Conservation (phyloP, 129 eudicot species). For the Tagetes erecta region DNA sequence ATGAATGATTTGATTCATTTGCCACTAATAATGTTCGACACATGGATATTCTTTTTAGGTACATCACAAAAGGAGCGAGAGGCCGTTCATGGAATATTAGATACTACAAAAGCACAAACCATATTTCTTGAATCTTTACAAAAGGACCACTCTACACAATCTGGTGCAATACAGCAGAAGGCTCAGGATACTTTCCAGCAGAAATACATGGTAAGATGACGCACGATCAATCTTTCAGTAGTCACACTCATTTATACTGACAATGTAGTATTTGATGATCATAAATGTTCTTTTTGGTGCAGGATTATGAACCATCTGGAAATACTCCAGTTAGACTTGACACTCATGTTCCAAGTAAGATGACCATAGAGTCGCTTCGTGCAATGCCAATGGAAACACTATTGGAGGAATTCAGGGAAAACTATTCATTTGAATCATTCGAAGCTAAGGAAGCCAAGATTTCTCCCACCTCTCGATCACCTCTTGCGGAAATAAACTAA, state of each 20-base stretch:
- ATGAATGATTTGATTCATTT: neutral
- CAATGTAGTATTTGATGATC: neutral
- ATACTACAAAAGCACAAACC: slow-evolving; percentile 26
- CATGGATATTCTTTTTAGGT: slow-evolving; percentile 15
- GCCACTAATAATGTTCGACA: neutral
- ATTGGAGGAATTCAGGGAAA: slow-evolving; percentile 75
- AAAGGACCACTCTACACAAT: slow-evolving; percentile 30
- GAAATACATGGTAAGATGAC: slow-evolving; percentile 32
- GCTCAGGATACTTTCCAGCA: slow-evolving; percentile 34
- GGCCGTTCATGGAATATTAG: slow-evolving; percentile 5
- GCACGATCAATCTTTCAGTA: neutral
- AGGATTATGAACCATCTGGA: slow-evolving; percentile 95
- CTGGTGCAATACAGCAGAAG: slow-evolving; percentile 29
- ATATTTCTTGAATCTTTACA: slow-evolving; percentile 23
- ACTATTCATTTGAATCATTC: slow-evolving; percentile 57
- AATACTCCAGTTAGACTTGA: slow-evolving; percentile 74
- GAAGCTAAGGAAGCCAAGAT: slow-evolving; percentile 57
- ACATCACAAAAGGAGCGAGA: slow-evolving; percentile 26
- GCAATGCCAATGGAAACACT: slow-evolving; percentile 87
- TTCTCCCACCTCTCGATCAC: slow-evolving; percentile 59
- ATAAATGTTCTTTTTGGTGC: neutral
- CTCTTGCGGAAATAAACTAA: slow-evolving; percentile 68
- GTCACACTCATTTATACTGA: neutral
- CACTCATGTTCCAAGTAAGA: slow-evolving; percentile 70
- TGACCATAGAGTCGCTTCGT: slow-evolving; percentile 69